Evolutionary conservation across 257 asterid species (phyloP).

Genomic region (Forsythia suspensa): DNA sequence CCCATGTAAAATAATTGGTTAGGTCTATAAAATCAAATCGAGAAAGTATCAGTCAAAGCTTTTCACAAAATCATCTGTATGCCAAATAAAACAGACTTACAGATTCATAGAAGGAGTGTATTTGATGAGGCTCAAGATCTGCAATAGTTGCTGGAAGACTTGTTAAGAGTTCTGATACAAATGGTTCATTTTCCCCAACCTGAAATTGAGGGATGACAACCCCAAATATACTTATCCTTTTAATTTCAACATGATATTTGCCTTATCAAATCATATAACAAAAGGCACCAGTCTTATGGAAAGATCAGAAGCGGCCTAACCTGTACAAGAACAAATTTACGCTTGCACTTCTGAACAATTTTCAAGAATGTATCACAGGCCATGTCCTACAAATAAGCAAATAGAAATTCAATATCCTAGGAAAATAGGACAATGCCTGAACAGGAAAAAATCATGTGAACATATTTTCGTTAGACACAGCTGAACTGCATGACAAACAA

Average conservation of each 20-base stretch:
- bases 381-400: constrained; percentile 75
- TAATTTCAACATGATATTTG: background rate
- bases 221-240: background rate
- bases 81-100: constrained; percentile 43
- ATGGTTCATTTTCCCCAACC: constrained; percentile 97
- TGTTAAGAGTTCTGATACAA: constrained; percentile 89
- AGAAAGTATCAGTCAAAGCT: constrained; percentile 12
- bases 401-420: constrained; percentile 6
- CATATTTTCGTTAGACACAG: background rate
- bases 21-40: background rate
- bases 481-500: background rate
- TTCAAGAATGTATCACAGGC: constrained; percentile 98
- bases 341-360: constrained; percentile 98
- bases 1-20: background rate
- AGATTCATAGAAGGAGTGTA: constrained; percentile 95
- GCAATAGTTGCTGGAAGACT: constrained; percentile 83
- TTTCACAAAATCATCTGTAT: background rate
- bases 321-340: constrained; percentile 91
- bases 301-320: constrained; percentile 31
- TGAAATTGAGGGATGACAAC: constrained; percentile 27
- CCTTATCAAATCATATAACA: background rate
- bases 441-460: background rate
- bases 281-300: background rate
- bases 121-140: constrained; percentile 97
- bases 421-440: background rate